A percentile compares a stretch with the other conserved stretches of the same genome.
Conservation (phyloP, 169 alveolate species). For the Cryptosporidium bovis region DNA sequence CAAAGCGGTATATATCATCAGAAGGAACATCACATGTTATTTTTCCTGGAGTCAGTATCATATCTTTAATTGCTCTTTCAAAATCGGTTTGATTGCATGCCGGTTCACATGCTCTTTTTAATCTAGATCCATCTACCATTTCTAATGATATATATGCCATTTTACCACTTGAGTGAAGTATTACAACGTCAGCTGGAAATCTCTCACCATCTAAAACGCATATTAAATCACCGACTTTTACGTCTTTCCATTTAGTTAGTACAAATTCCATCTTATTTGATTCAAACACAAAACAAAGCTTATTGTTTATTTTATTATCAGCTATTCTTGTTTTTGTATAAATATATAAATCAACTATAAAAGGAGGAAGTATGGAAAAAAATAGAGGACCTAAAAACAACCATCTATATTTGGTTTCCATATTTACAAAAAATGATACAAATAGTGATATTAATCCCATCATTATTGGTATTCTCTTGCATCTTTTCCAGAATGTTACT, state of each 20-base stretch:
- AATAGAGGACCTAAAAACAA: conserved; percentile 22
- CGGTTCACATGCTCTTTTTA: conserved; percentile 67
- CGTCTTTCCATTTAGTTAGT: conserved; percentile 33
- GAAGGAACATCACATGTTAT: conserved; percentile 70
- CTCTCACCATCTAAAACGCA: conserved; percentile 67
- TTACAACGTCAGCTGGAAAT: conserved; percentile 73
- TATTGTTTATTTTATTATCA: conserved; percentile 47
- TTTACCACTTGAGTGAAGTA: conserved; percentile 71
- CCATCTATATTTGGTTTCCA: conserved; percentile 8
- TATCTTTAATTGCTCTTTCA: conserved; percentile 57
- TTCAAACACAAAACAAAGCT: conserved; percentile 59
- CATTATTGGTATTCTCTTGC: conserved; percentile 16
- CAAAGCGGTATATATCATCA: conserved; percentile 52
- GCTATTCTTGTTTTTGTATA: conserved; percentile 12
- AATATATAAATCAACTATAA: conserved; percentile 30
- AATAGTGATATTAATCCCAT: conserved; percentile 17
- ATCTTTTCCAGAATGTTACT: conserved; percentile 21
- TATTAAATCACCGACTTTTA: conserved; percentile 63
- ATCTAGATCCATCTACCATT: conserved; percentile 65
- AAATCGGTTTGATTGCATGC: conserved; percentile 51
- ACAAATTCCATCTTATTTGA: conserved; percentile 56
- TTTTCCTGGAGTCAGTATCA: conserved; percentile 29
- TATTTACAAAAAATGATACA: conserved; percentile 1
- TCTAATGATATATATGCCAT: conserved; percentile 68
- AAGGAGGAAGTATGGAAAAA: conserved; percentile 51